phyloP scores from a whole-genome alignment of 2,329 filamentous ascomycete species.

The Arthrobotrys sinensis region DNA sequence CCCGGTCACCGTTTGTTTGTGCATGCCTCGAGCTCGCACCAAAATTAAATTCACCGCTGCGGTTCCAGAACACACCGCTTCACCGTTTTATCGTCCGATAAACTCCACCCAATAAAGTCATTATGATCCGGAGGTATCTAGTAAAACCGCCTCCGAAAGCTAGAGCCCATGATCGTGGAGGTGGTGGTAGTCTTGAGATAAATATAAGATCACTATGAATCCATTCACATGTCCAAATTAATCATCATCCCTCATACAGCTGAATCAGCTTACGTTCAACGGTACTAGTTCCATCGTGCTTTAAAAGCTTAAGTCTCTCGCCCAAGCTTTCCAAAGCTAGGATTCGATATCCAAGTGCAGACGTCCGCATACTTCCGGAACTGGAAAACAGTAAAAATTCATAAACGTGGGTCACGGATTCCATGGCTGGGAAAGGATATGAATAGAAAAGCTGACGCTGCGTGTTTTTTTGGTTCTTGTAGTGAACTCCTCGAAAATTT shows the following conservation, averaged over 20 bases:
- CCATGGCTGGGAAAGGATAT: slow-evolving; percentile 9
- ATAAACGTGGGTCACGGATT: slow-evolving; percentile 16
- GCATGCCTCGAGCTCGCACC: slow-evolving; percentile 7
- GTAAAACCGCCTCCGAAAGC: slow-evolving; percentile 16
- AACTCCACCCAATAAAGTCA: slow-evolving; percentile 20
- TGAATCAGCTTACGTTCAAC: slow-evolving; percentile 15
- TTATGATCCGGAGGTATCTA: slow-evolving; percentile 26
- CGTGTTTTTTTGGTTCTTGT: slow-evolving; percentile 2
- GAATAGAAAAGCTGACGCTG: slow-evolving; percentile 19
- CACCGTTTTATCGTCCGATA: slow-evolving; percentile 31
- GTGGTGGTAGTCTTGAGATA: neutral
- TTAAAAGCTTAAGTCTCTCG: neutral
- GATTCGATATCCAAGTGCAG: slow-evolving; percentile 40
- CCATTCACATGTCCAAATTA: slow-evolving; percentile 22
- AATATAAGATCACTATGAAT: slow-evolving; percentile 24
- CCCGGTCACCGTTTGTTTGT: slow-evolving; percentile 29
- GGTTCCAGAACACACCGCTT: slow-evolving; percentile 18
- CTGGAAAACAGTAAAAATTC: slow-evolving; percentile 22
- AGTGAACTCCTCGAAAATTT: slow-evolving; percentile 49
- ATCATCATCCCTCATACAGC: slow-evolving; percentile 30
- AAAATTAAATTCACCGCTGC: slow-evolving; percentile 27
- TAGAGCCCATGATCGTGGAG: slow-evolving; percentile 5
- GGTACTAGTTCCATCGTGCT: neutral
- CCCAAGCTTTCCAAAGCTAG: slow-evolving; percentile 13
- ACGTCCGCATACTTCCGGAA: slow-evolving; percentile 19